Evolutionary conservation across 108 stramenopile genomes (phyloP).

Genomic region (Seminavis robusta): DNA sequence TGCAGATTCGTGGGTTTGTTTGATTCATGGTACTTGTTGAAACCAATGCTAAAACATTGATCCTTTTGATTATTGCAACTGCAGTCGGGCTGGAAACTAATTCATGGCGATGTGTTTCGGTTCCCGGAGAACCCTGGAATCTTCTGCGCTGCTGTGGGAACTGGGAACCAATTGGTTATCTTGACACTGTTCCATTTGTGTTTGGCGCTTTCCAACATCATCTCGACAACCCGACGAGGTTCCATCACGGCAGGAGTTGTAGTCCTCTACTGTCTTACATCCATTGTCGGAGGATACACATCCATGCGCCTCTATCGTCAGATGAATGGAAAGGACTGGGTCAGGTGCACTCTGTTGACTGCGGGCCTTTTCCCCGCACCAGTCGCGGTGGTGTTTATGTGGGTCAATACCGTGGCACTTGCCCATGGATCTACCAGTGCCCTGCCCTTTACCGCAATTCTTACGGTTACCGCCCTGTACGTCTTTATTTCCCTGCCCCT

Average conservation of each 20-base stretch:
- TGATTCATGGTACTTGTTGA: not conserved
- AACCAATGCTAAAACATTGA: not conserved
- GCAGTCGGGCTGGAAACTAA: conserved; percentile 96
- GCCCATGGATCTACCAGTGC: conserved; percentile 92
- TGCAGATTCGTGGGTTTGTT: not conserved
- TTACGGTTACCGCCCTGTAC: conserved; percentile 80
- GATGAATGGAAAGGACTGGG: conserved; percentile 93
- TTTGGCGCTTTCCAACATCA: conserved; percentile 82
- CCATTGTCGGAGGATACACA: conserved; percentile 83
- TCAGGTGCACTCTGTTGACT: conserved; percentile 81
- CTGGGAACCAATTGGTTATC: conserved; percentile 86
- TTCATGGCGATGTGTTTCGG: conserved; percentile 98
- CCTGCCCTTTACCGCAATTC: conserved; percentile 90
- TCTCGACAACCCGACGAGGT: conserved; percentile 91
- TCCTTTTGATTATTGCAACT: too few relatives aligned
- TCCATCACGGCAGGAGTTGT: conserved; percentile 90
- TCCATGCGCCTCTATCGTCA: conserved; percentile 87
- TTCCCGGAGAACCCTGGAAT: conserved; percentile 76
- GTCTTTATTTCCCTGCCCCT: conserved; percentile 87
- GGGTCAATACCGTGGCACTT: conserved; percentile 91
- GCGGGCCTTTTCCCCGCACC: conserved; percentile 89
- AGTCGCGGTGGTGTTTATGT: conserved; percentile 77
- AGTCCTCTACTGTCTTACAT: conserved; percentile 89
- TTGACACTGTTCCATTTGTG: conserved; percentile 77
- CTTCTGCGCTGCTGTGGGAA: conserved; percentile 88